Percentiles rank a stretch among this genome's conserved stretches.
Conservation (phyloP, 1,284 basidiomycete genomes). For the Bjerkandera adusta region DNA sequence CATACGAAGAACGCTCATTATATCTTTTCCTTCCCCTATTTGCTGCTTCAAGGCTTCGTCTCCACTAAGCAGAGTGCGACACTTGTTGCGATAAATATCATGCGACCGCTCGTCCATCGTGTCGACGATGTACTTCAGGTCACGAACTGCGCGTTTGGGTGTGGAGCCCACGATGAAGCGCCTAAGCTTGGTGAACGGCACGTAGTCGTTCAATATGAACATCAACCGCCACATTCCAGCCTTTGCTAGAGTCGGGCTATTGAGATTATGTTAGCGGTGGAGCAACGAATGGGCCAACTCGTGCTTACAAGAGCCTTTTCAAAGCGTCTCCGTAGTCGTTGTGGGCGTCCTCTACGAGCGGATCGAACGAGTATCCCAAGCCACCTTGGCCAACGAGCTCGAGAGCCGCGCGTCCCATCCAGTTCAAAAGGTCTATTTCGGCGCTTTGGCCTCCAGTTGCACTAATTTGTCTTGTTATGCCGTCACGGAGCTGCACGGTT, state of each 20-base stretch:
- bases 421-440: conserved; percentile 25
- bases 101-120: conserved; percentile 1
- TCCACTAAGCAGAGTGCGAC: conserved; percentile 17
- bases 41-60: conserved; percentile 25
- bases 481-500: conserved; percentile 13
- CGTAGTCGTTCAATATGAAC: no score
- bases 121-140: conserved; percentile 21
- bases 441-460: conserved; percentile 3
- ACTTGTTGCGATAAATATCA: conserved; percentile 1
- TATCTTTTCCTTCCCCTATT: conserved; percentile 29
- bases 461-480: conserved; percentile 15
- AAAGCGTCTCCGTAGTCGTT: conserved; percentile 24
- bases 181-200: conserved; percentile 1
- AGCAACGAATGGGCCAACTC: neutral
- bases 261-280: neutral
- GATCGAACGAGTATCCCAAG: conserved; percentile 27
- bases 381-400: conserved; percentile 30
- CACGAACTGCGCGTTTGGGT: conserved; percentile 29
- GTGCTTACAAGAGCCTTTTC: conserved; percentile 21
- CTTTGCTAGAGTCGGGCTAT: no score
- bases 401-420: conserved; percentile 28
- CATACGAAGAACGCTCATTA: conserved; percentile 30
- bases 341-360: conserved; percentile 18
- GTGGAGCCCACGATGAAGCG: conserved; percentile 28
- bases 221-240: no score